Evolutionary conservation across 2,329 filamentous ascomycete genomes (phyloP).

Genomic region (Calonectria pteridis): DNA sequence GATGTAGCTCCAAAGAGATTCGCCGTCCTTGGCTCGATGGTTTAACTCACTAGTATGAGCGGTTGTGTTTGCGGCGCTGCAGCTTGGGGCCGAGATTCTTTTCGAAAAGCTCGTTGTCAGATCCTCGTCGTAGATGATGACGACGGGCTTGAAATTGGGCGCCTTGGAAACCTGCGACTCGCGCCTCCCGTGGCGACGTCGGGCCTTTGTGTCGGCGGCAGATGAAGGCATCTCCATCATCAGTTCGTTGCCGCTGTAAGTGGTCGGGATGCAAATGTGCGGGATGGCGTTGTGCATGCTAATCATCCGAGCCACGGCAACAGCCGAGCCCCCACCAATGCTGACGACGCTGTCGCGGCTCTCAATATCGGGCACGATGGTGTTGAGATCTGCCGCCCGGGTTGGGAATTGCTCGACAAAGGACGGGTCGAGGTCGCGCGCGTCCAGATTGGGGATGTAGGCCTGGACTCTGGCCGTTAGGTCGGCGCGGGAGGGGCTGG

Average conservation of each 20-base stretch:
- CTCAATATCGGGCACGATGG: slow-evolving; percentile 44
- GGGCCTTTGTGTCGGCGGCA: not conserved
- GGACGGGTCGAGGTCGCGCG: slow-evolving; percentile 50
- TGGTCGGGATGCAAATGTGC: slow-evolving; percentile 71
- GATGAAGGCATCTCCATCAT: slow-evolving; percentile 54
- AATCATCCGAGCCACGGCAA: slow-evolving; percentile 69
- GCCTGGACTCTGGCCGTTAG: slow-evolving; percentile 50
- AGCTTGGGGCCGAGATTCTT: slow-evolving; percentile 47
- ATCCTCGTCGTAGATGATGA: slow-evolving; percentile 55
- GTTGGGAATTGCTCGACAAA: slow-evolving; percentile 40
- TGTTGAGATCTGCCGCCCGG: slow-evolving; percentile 44
- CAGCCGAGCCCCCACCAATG: slow-evolving; percentile 73
- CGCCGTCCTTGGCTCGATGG: slow-evolving; percentile 35
- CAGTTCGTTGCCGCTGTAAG: slow-evolving; percentile 72
- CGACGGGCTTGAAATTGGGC: slow-evolving; percentile 37
- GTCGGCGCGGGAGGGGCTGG: slow-evolving; percentile 52
- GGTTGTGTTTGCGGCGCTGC: slow-evolving; percentile 27
- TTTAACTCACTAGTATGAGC: slow-evolving; percentile 32
- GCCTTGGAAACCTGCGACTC: not conserved
- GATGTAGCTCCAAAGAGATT: slow-evolving; percentile 52
- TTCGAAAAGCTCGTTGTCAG: slow-evolving; percentile 46
- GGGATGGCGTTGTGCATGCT: slow-evolving; percentile 64
- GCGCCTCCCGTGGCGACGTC: not conserved
- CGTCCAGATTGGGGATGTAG: slow-evolving; percentile 50
- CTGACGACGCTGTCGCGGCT: slow-evolving; percentile 69